Evolutionary conservation across 352 stramenopile species (phyloP).

Genomic region (Globisporangium heterothallicum): DNA sequence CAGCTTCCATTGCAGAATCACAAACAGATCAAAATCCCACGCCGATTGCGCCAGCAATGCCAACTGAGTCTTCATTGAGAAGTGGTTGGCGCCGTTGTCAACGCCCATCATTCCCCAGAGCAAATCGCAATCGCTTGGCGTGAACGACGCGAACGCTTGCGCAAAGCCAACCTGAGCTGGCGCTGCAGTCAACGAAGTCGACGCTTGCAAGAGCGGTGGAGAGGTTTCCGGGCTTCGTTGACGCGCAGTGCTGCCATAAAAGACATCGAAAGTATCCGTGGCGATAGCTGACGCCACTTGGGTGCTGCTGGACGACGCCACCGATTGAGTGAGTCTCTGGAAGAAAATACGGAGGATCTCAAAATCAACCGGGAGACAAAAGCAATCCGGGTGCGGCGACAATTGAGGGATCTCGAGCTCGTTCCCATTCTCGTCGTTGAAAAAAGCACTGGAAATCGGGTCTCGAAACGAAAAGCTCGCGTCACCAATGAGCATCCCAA

Average conservation of each 20-base stretch:
- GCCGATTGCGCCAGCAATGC: slow-evolving; percentile 51
- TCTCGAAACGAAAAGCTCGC: slow-evolving; percentile 62
- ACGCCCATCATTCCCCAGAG: slow-evolving; percentile 70
- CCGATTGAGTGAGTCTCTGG: slow-evolving; percentile 13
- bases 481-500: slow-evolving; percentile 40
- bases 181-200: background rate
- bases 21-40: slow-evolving; percentile 78
- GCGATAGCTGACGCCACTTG: slow-evolving; percentile 31
- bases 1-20: slow-evolving; percentile 54
- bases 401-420: slow-evolving; percentile 55
- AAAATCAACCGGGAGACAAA: slow-evolving; percentile 77
- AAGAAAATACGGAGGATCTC: slow-evolving; percentile 53
- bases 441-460: slow-evolving; percentile 47
- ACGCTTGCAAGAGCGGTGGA: background rate
- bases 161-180: slow-evolving; percentile 23
- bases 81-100: slow-evolving; percentile 35
- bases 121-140: slow-evolving; percentile 70
- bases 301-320: background rate
- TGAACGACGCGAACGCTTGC: slow-evolving; percentile 42
- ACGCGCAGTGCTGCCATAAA: slow-evolving; percentile 21
- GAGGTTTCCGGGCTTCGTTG: background rate
- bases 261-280: slow-evolving; percentile 74
- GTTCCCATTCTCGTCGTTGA: slow-evolving; percentile 18
- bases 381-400: slow-evolving; percentile 74
- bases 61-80: slow-evolving; percentile 43